Evolutionary conservation across 2,329 filamentous ascomycete species (phyloP), one percentile per base, ranked within the genome.

Genomic region (Stachybotrys chlorohalonatus): DNA sequence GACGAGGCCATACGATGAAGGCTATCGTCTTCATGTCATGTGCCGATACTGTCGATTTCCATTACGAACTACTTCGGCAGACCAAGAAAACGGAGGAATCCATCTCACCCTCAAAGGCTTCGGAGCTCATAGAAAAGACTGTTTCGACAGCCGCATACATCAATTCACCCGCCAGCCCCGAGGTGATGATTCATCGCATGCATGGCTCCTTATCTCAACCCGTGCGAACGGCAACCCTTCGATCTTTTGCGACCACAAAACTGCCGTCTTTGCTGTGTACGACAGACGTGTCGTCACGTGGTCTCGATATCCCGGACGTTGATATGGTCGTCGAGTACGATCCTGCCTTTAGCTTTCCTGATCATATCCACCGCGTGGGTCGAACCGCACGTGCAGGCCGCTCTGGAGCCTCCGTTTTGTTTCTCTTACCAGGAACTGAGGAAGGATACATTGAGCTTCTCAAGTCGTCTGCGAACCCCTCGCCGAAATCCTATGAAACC

Each of bases 251-350:
- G 3, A 80, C 79, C 47, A 87, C 84, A 66, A 83, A 80, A 31
- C 82, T 89, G 17, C 87, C 93, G 0, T 86, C 88, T 0, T 83
- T 99, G 4, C 81, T 99, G 15, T 82, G 99, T 59, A 95, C 92
- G 62, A 99, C 94, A 1, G 94, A 99, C 66, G 94, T 99, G 52
- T 90, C 94, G 11, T 94, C 94, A 17, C 90, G 94, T 66, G 94
- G 94, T 74, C 84, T 99, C 47, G 94, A 99, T 76, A 83, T 99
- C 15, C 93, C 93, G 1, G 93, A 94, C 52, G 90, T 99, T 52
- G 94, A 99, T 68, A 79, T 96, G 17, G 91, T 99, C 52, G 82
- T 99, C 55, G 94, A 99, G 69, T 97, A 96, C 67, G 94, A 99
- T 66, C 92, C 94, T 0, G 90, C 94, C 2, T 97, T 97, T 72